Evolutionary conservation across 1,284 basidiomycete species (phyloP).

Genomic region (Sporisorium graminicola): DNA sequence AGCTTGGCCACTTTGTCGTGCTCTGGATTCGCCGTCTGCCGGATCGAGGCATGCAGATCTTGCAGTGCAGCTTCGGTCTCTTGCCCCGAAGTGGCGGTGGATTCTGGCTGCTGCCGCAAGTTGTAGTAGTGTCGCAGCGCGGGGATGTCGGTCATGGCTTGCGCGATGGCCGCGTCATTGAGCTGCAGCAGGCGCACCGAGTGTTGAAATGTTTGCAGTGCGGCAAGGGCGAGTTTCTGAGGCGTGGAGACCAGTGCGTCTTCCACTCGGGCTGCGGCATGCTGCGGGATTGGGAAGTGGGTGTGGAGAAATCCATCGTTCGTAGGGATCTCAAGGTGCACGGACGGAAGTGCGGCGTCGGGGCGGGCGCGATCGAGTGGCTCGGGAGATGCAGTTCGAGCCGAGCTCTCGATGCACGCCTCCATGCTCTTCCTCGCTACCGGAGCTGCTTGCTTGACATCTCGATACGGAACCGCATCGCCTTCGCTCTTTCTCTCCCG

Average conservation of each 20-base stretch:
- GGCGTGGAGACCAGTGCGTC: constrained; percentile 32
- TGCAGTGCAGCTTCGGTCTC: constrained; percentile 22
- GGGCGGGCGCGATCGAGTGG: constrained; percentile 1
- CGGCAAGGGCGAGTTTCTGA: constrained; percentile 43
- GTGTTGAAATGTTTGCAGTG: constrained; percentile 43
- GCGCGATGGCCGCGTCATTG: constrained; percentile 24
- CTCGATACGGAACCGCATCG: background rate
- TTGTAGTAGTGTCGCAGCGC: constrained; percentile 46
- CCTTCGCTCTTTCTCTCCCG: constrained; percentile 26
- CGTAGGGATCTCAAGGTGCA: background rate
- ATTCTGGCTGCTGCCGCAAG: constrained; percentile 9
- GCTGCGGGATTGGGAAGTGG: background rate
- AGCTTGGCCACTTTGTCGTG: constrained; percentile 34
- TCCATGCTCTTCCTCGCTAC: constrained; percentile 23
- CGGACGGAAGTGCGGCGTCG: background rate
- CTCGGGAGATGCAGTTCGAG: background rate
- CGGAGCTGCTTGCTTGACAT: background rate
- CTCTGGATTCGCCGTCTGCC: constrained; percentile 32
- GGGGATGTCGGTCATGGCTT: constrained; percentile 40
- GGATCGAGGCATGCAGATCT: constrained; percentile 25
- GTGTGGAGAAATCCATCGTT: background rate
- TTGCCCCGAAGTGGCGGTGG: background rate
- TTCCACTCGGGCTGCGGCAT: constrained; percentile 27
- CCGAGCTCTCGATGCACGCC: constrained; percentile 18
- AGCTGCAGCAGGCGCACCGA: constrained; percentile 27